A percentile compares a stretch with the other conserved stretches of the same genome.
Evolutionary conservation across 2,329 filamentous ascomycete species (phyloP).

Genomic region (Fusarium udum): DNA sequence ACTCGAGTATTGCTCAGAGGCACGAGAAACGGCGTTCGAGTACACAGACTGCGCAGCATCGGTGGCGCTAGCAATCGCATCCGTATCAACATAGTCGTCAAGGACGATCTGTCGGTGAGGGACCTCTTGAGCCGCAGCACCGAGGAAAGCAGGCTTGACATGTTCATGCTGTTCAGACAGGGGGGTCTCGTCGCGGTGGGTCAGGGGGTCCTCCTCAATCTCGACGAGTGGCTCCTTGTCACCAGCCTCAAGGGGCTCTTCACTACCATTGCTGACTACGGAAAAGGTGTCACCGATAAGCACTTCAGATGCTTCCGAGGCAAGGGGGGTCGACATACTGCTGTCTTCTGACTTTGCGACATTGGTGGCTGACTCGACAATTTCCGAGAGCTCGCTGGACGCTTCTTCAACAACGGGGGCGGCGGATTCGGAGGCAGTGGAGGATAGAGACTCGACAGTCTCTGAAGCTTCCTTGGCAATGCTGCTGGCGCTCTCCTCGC

Average conservation of each 20-base stretch:
- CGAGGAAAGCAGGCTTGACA: conserved; percentile 60
- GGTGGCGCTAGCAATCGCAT: conserved; percentile 50
- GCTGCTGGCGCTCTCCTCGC: conserved; percentile 22
- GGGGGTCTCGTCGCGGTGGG: conserved; percentile 38
- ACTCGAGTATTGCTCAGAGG: conserved; percentile 73
- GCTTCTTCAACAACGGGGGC: conserved; percentile 31
- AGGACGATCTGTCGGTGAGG: conserved; percentile 60
- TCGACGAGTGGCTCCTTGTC: conserved; percentile 44
- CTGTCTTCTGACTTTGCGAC: conserved; percentile 31
- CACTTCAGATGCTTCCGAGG: conserved; percentile 41
- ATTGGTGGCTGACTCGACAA: conserved; percentile 26
- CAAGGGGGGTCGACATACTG: conserved; percentile 37
- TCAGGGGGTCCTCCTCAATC: conserved; percentile 38
- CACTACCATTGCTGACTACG: conserved; percentile 42
- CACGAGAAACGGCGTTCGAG: conserved; percentile 70
- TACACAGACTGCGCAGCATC: conserved; percentile 67
- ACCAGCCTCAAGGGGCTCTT: conserved; percentile 39
- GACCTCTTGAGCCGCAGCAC: conserved; percentile 61
- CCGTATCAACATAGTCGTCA: conserved; percentile 56
- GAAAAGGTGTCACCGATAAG: conserved; percentile 37
- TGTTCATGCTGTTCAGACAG: conserved; percentile 42
- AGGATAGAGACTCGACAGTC: conserved; percentile 23
- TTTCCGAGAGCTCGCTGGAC: conserved; percentile 36
- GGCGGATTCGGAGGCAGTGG: conserved; percentile 37
- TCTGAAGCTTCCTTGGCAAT: conserved; percentile 27